Conservation (phyloP, 2,329 filamentous ascomycete species). For the Alternaria conjuncta region DNA sequence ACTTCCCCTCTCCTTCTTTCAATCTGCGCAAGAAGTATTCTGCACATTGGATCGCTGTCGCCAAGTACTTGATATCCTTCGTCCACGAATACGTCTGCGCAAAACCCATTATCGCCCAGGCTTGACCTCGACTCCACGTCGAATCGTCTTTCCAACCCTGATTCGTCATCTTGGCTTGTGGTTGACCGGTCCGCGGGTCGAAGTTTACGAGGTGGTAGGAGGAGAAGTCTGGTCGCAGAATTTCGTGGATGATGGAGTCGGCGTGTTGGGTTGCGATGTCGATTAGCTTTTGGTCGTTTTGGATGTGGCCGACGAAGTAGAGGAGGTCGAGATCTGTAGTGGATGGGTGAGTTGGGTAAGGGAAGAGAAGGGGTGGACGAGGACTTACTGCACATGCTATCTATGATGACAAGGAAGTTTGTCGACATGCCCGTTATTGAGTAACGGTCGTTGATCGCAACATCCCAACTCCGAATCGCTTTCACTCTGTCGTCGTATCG, state of each 20-base stretch:
- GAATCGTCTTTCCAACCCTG: constrained; percentile 55
- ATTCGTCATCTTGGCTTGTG: constrained; percentile 57
- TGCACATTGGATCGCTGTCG: constrained; percentile 54
- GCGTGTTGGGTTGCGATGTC: constrained; percentile 51
- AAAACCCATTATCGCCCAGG: constrained; percentile 59
- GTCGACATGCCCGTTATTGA: constrained; percentile 45
- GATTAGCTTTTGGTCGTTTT: constrained; percentile 37
- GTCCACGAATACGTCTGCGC: constrained; percentile 59
- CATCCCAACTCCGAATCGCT: constrained; percentile 60
- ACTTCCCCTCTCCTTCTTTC: constrained; percentile 39
- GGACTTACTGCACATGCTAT: constrained; percentile 50
- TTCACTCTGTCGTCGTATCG: constrained; percentile 52
- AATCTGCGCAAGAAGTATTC: constrained; percentile 56
- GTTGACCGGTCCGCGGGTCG: constrained; percentile 49
- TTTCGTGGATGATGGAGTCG: constrained; percentile 44
- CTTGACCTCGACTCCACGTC: constrained; percentile 58
- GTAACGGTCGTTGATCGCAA: constrained; percentile 46
- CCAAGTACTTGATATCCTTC: constrained; percentile 49
- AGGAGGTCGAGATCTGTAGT: constrained; percentile 49
- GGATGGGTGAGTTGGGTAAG: background rate
- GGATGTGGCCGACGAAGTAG: constrained; percentile 45
- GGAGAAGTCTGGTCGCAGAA: constrained; percentile 45
- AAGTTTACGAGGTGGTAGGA: constrained; percentile 57
- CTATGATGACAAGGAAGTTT: constrained; percentile 53
- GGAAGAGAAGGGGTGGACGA: background rate